phyloP scores from a whole-genome alignment of 139 green algal species.

The Closterium sp. region DNA sequence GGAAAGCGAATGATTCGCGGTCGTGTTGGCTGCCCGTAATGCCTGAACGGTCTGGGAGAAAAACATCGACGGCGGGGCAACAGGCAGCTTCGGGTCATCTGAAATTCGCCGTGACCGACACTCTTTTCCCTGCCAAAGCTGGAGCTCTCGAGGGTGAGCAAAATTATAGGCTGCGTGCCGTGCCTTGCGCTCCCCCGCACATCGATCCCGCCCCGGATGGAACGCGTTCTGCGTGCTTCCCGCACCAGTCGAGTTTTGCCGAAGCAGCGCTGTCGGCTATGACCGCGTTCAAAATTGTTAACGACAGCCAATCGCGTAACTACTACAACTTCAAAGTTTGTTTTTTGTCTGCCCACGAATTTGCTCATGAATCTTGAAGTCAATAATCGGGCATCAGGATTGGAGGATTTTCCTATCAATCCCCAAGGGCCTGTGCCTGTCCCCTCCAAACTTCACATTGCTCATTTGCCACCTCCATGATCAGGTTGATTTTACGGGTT shows the following conservation, averaged over 20 bases:
- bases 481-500: background rate
- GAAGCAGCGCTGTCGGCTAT: background rate
- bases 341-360: background rate
- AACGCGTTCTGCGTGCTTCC: background rate
- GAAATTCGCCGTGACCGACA: background rate
- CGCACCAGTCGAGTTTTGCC: no score
- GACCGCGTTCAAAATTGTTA: background rate
- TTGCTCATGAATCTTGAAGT: background rate
- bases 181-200: background rate
- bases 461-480: background rate
- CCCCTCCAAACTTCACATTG: no score
- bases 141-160: background rate
- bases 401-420: no score
- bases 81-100: background rate
- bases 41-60: background rate
- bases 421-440: no score
- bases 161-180: no score
- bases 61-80: background rate
- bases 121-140: background rate
- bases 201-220: background rate
- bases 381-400: no score
- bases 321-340: background rate
- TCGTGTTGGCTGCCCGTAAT: background rate
- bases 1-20: background rate
- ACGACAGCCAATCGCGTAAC: background rate